These are phyloP conservation scores for Nakazawaea ernobii DNA, from an alignment of 805 yeast genomes.

Conservation along the genomic window DNA sequence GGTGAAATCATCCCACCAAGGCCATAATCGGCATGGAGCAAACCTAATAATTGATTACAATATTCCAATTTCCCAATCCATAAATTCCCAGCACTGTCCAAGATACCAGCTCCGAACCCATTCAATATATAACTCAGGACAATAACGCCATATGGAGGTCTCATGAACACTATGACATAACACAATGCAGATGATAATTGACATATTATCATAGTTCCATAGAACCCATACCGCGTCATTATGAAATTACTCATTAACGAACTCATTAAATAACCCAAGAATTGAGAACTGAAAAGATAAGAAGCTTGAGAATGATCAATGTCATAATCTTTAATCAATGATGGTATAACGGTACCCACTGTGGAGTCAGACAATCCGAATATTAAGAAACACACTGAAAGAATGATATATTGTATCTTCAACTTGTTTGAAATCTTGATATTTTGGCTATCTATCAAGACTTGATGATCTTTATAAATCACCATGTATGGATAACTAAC, in stretches of 20 bases:
- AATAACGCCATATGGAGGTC: conserved; percentile 37
- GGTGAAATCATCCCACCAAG: conserved; percentile 50
- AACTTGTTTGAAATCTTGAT: conserved; percentile 31
- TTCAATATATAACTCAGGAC: conserved; percentile 31
- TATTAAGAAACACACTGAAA: conserved; percentile 34
- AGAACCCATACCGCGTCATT: conserved; percentile 40
- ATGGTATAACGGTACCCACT: conserved; percentile 53
- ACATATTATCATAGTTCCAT: conserved; percentile 37
- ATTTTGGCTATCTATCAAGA: conserved; percentile 32
- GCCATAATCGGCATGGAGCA: conserved; percentile 48
- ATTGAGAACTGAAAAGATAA: conserved; percentile 43
- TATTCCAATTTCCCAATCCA: conserved; percentile 44
- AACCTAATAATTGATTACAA: conserved; percentile 44
- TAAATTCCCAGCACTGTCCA: conserved; percentile 51
- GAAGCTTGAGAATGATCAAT: conserved; percentile 45
- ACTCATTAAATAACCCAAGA: conserved; percentile 48
- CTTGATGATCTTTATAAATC: conserved; percentile 16
- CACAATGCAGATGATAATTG: conserved; percentile 27
- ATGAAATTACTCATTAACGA: conserved; percentile 41
- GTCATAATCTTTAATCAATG: conserved; percentile 38
- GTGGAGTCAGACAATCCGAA: conserved; percentile 59
- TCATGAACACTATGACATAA: conserved; percentile 32
- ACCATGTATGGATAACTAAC: conserved; percentile 5
- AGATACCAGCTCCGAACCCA: conserved; percentile 53
- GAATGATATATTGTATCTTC: conserved; percentile 35